These are phyloP conservation scores for Angophora floribunda DNA, from an alignment of 345 rosid species.

Conservation along the genomic window DNA sequence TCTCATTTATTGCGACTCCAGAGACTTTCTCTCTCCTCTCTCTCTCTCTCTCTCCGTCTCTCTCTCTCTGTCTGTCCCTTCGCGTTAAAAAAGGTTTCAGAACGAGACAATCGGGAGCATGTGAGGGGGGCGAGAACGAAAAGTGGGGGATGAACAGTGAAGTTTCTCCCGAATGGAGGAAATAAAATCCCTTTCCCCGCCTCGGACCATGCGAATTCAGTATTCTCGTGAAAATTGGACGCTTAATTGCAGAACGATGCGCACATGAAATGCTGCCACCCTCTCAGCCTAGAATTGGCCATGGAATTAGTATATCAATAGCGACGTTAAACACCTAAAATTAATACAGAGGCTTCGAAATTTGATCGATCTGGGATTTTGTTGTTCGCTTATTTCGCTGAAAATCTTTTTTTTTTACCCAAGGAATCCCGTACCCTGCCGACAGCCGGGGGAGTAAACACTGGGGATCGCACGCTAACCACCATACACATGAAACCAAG, in stretches of 20 bases:
- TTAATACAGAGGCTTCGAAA: background rate
- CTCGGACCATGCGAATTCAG: background rate
- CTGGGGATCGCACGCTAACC: too few relatives aligned
- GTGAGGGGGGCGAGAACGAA: background rate
- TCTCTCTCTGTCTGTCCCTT: background rate
- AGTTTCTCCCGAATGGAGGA: background rate
- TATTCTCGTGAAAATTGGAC: background rate
- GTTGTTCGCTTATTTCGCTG: background rate
- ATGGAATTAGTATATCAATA: background rate
- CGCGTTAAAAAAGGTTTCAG: background rate
- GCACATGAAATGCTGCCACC: background rate
- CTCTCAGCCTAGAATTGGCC: background rate
- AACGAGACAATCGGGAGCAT: background rate
- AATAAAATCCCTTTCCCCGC: background rate
- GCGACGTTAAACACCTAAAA: background rate
- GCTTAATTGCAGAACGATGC: background rate
- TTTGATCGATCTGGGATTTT: background rate
- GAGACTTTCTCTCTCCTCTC: background rate
- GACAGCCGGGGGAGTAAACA: too few relatives aligned
- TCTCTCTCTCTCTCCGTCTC: background rate
- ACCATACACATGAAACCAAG: too few relatives aligned
- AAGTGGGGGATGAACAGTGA: background rate
- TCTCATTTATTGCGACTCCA: background rate
- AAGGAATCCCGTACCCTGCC: too few relatives aligned
- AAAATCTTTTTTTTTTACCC: too few relatives aligned